Percentiles rank a stretch among this genome's conserved stretches.
These are phyloP conservation scores for Xylariaceae sp. DNA, from an alignment of 2,329 filamentous ascomycete genomes.

Conservation along the genomic window DNA sequence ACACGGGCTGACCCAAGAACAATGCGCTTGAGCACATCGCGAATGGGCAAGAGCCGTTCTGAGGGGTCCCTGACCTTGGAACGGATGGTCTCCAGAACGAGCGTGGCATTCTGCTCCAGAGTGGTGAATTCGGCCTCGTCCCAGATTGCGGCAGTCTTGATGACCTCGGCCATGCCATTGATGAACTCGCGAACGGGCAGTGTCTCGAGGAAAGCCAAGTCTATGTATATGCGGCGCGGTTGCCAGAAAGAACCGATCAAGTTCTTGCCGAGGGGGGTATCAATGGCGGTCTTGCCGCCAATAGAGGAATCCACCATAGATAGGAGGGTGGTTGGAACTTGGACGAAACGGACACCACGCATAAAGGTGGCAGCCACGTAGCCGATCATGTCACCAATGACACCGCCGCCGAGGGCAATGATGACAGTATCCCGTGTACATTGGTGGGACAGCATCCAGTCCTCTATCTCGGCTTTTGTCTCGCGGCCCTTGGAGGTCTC, in stretches of 20 bases:
- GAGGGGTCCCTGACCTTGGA: slow-evolving; percentile 41
- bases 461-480: slow-evolving; percentile 93
- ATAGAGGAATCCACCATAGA: slow-evolving; percentile 99
- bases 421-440: slow-evolving; percentile 94
- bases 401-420: slow-evolving; percentile 89
- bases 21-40: slow-evolving; percentile 67
- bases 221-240: slow-evolving; percentile 88
- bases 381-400: slow-evolving; percentile 97
- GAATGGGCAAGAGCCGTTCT: slow-evolving; percentile 65
- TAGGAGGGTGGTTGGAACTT: slow-evolving; percentile 90
- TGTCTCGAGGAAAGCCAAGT: slow-evolving; percentile 86
- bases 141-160: slow-evolving; percentile 97
- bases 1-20: slow-evolving; percentile 88
- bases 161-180: slow-evolving; percentile 97
- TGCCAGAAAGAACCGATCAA: slow-evolving; percentile 96
- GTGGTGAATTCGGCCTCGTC: slow-evolving; percentile 80
- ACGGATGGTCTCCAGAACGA: slow-evolving; percentile 70
- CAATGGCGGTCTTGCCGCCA: slow-evolving; percentile 96
- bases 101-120: slow-evolving; percentile 75
- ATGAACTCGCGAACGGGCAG: slow-evolving; percentile 89
- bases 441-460: slow-evolving; percentile 90
- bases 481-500: slow-evolving; percentile 91
- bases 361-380: slow-evolving; percentile 98
- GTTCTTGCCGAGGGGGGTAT: slow-evolving; percentile 94
- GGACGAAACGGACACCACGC: slow-evolving; percentile 92